Evolutionary conservation across 192 early-diverging fungal genomes (phyloP).

Genomic region (Coemansia sp.): DNA sequence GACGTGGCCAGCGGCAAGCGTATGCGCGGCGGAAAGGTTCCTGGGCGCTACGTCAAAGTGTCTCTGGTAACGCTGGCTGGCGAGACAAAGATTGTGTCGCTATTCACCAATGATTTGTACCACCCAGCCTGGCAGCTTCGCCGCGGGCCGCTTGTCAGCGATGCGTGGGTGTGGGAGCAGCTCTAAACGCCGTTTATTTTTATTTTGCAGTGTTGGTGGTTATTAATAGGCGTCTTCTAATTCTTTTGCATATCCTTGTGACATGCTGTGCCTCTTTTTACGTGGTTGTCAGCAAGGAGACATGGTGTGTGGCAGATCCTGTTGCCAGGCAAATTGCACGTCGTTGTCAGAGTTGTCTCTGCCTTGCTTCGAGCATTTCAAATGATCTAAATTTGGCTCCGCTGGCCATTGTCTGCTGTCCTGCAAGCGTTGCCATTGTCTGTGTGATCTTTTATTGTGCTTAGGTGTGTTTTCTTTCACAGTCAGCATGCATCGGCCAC

Average conservation of each 20-base stretch:
- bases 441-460: background rate
- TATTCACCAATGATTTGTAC: conserved; percentile 40
- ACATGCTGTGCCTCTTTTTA: background rate
- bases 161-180: conserved; percentile 21
- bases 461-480: background rate
- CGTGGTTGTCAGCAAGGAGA: no score
- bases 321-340: background rate
- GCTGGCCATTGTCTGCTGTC: background rate
- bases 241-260: background rate
- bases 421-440: background rate
- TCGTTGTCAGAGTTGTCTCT: background rate
- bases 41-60: conserved; percentile 29
- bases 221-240: background rate
- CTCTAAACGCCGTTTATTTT: conserved; percentile 10
- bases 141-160: conserved; percentile 22
- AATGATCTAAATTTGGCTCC: background rate
- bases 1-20: conserved; percentile 2
- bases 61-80: conserved; percentile 11
- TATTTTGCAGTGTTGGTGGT: background rate
- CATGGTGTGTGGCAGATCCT: background rate
- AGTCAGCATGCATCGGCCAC: background rate
- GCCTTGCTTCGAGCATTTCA: background rate
- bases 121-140: conserved; percentile 26
- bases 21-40: conserved; percentile 14
- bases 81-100: conserved; percentile 7